A percentile compares a stretch with the other conserved stretches of the same genome.
Conservation (phyloP, 164 flowering plant species). For the Magnolia changhungtana region DNA sequence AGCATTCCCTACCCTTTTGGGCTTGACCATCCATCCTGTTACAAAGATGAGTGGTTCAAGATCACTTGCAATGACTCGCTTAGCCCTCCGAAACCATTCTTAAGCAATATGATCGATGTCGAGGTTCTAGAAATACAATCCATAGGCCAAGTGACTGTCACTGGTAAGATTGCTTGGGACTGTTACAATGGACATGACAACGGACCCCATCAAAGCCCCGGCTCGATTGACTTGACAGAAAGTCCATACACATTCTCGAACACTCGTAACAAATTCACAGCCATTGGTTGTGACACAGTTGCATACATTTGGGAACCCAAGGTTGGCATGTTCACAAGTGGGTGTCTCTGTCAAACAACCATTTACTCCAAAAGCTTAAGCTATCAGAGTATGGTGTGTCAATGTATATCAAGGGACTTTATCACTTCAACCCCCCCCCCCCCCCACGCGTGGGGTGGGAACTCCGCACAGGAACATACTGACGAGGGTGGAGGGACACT, state of each 20-base stretch:
- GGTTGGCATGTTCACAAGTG: background rate
- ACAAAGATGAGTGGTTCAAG: background rate
- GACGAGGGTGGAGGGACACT: no score
- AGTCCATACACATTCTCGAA: background rate
- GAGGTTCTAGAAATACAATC: background rate
- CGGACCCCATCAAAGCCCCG: background rate
- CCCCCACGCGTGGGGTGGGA: no score
- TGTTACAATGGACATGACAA: background rate
- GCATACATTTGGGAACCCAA: background rate
- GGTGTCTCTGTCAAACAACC: no score
- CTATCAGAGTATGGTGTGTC: no score
- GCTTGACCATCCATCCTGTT: background rate
- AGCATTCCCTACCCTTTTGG: background rate
- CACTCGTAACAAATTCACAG: constrained; percentile 8
- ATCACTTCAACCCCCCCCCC: no score
- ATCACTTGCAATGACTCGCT: background rate
- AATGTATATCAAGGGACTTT: no score
- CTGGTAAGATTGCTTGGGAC: background rate
- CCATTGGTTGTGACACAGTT: constrained; percentile 10
- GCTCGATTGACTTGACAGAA: background rate
- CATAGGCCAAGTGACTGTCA: background rate
- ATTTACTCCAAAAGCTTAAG: no score
- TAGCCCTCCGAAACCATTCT: background rate
- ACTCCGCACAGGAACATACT: no score
- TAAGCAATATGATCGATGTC: rapidly evolving